Base-by-base conservation (phyloP, 345 rosid genomes). In the Heritiera fomes region DNA sequence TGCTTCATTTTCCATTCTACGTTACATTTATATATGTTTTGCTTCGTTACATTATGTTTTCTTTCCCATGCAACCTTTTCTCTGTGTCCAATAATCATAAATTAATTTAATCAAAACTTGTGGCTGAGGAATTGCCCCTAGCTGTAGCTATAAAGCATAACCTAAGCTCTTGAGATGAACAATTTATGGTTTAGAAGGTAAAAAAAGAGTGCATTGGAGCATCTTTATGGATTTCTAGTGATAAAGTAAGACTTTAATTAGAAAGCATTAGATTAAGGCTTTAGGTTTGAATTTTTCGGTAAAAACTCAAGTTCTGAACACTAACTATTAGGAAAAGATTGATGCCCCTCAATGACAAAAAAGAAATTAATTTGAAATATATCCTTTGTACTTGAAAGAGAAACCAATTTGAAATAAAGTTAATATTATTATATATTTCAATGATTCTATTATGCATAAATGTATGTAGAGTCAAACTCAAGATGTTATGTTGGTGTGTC, bases 361-460 rank as follows among this genome's bases (percentile, higher is more conserved):
- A 53, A 75, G 23, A 5, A 6, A 34, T 23, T 23, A 34, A 64
- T 23, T 23, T 23, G 60, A 86, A 85, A 85, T 84, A 84, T 88
- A 76, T 86, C 75, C 87, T 61, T 58, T 79, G 86, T 82, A 84
- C 82, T 77, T 38, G 84, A 75, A 82, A 79, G 73, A 50, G 40
- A 79, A 80, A 53, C 7, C 56, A 20, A 12, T 76, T 71, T 23
- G 28, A 23, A 23, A 23, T 23, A 23, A 23, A 23, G 28, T 23
- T 23, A 23, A 34, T 65, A 58, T 61, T 61, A 32, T 10, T 64
- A 66, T 66, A 34, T 23, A 23, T 23, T 23, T 23, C 28, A 23
- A n/a, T 55, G 71, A 32, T 69, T 65, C 64, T 66, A 41, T 52
- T 73, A 46, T 62, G 74, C 80, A 34, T 64, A 30, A 79, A 46